Conservation (phyloP, 2,329 filamentous ascomycete species). For the Epichloe sp. region DNA sequence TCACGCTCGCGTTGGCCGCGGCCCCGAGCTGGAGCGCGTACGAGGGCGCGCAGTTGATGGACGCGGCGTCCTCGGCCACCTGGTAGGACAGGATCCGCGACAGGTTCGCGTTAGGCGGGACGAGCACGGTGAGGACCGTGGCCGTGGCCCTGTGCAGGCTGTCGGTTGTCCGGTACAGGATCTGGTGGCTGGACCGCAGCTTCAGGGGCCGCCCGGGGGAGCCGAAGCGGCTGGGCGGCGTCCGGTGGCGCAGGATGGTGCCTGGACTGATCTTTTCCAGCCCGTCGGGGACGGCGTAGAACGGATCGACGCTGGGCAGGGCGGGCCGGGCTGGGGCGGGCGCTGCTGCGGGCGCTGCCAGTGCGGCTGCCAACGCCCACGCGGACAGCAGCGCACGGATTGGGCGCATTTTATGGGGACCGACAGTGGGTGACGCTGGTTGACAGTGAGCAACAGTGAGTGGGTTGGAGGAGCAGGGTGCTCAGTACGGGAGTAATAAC, state of each 20-base stretch:
- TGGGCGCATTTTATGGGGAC: background rate
- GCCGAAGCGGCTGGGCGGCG: background rate
- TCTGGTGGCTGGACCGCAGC: constrained; percentile 15
- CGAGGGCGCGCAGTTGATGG: constrained; percentile 21
- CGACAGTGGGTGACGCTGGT: no score
- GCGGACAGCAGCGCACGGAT: background rate
- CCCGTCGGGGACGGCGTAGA: background rate
- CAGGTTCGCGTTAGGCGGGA: constrained; percentile 19
- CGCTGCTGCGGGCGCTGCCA: background rate
- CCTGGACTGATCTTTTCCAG: background rate
- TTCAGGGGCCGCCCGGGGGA: background rate
- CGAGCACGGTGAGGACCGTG: constrained; percentile 25
- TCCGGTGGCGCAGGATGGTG: background rate
- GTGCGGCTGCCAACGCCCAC: background rate
- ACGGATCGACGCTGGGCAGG: background rate
- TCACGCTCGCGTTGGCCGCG: constrained; percentile 13
- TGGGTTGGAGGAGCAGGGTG: no score
- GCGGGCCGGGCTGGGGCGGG: background rate
- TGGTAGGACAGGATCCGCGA: constrained; percentile 28
- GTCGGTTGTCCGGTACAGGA: constrained; percentile 28
- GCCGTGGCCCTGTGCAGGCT: constrained; percentile 20
- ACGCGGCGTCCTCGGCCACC: constrained; percentile 25
- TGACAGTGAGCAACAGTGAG: no score
- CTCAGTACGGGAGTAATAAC: no score
- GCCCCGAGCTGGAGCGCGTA: constrained; percentile 11